These are phyloP conservation scores for Cladophialophora exuberans DNA, from an alignment of 2,329 filamentous ascomycete species.

Conservation along the genomic window DNA sequence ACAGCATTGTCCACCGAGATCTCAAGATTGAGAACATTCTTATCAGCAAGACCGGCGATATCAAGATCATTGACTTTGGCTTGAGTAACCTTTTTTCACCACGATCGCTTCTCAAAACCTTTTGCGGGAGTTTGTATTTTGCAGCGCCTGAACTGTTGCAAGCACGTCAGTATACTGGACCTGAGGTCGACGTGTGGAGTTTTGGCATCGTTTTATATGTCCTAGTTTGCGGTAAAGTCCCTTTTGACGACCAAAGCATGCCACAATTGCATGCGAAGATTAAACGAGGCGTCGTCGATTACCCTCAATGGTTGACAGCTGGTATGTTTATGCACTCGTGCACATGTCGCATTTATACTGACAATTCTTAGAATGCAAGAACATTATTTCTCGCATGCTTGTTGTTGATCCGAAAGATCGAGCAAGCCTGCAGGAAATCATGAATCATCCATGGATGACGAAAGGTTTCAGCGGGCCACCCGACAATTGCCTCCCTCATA, in stretches of 20 bases:
- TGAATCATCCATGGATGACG: conserved; percentile 93
- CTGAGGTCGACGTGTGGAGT: conserved; percentile 98
- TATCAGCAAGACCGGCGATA: conserved; percentile 98
- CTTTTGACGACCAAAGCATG: conserved; percentile 99
- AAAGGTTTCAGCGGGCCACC: conserved; percentile 87
- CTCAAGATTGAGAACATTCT: conserved; percentile 99
- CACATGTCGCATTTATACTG: conserved; percentile 37
- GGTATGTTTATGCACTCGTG: conserved; percentile 60
- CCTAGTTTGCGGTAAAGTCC: conserved; percentile 94
- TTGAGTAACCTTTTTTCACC: conserved; percentile 95
- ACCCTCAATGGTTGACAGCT: conserved; percentile 86
- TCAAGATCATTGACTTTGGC: conserved; percentile 99
- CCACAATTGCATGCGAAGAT: conserved; percentile 97
- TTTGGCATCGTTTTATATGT: conserved; percentile 98
- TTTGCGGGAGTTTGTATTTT: conserved; percentile 97
- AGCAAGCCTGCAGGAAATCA: conserved; percentile 85
- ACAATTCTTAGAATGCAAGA: conserved; percentile 76
- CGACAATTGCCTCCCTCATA: conserved; percentile 82
- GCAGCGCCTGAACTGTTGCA: conserved; percentile 93
- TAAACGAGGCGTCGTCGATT: conserved; percentile 95
- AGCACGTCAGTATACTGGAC: conserved; percentile 90
- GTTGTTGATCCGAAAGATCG: conserved; percentile 90
- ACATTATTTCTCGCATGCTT: conserved; percentile 91
- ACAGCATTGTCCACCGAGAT: conserved; percentile 97
- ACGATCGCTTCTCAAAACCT: conserved; percentile 84